These are phyloP conservation scores for Magnusiomyces clavatus DNA, from an alignment of 1,139 yeast species.

Conservation along the genomic window DNA sequence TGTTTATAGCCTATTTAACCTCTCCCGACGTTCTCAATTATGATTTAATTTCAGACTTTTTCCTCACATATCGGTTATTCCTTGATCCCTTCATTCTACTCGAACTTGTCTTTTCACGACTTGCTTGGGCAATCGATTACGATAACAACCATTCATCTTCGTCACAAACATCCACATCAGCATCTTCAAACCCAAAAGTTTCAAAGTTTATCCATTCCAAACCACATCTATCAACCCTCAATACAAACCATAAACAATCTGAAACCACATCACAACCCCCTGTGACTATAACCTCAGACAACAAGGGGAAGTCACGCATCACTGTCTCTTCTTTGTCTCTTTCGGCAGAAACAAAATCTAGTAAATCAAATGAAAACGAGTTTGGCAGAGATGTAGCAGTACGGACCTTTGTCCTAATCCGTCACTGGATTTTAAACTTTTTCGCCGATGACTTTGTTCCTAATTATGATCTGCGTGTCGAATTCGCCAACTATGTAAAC, in stretches of 20 bases:
- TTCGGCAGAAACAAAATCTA: not conserved
- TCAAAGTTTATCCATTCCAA: conserved; percentile 6
- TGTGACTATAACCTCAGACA: too few species aligned
- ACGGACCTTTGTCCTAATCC: conserved; percentile 75
- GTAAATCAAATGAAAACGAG: conserved; percentile 19
- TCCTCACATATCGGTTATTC: conserved; percentile 73
- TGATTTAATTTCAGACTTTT: conserved; percentile 72
- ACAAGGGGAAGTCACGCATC: not conserved
- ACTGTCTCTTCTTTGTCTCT: not conserved
- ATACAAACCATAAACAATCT: conserved; percentile 13
- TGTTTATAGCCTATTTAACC: conserved; percentile 66
- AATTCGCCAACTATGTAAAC: conserved; percentile 26
- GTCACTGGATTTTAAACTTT: conserved; percentile 76
- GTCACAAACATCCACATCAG: conserved; percentile 7
- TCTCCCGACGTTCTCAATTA: conserved; percentile 77
- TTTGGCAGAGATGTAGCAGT: conserved; percentile 66
- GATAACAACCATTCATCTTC: conserved; percentile 15
- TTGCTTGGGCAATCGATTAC: conserved; percentile 58
- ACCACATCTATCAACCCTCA: conserved; percentile 17
- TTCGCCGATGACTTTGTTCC: conserved; percentile 37
- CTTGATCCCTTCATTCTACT: conserved; percentile 50
- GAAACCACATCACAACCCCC: conserved; percentile 22
- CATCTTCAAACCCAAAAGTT: not conserved
- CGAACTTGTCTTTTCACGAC: conserved; percentile 52
- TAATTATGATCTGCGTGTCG: conserved; percentile 27